Conservation (phyloP, 1,284 basidiomycete genomes). For the Moesziomyces sp. region DNA sequence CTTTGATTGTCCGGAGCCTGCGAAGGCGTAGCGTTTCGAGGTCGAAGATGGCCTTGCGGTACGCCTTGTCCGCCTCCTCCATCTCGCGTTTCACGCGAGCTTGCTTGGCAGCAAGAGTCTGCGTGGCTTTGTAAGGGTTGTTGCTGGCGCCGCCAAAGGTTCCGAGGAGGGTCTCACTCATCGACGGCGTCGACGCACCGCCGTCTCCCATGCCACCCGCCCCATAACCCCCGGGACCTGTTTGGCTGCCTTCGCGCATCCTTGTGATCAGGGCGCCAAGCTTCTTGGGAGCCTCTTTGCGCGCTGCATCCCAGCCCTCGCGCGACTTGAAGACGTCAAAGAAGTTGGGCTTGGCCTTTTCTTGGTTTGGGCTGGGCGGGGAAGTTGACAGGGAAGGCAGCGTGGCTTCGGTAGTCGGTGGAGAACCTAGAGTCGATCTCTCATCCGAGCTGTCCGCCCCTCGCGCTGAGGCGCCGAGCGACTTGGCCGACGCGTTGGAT, state of each 20-base stretch:
- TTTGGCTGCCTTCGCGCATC: conserved; percentile 58
- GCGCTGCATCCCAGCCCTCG: conserved; percentile 61
- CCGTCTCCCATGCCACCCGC: conserved; percentile 13
- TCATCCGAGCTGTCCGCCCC: conserved; percentile 32
- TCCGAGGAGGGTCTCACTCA: conserved; percentile 29
- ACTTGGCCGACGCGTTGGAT: conserved; percentile 27
- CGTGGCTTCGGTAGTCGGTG: conserved; percentile 17
- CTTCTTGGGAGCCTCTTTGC: conserved; percentile 64
- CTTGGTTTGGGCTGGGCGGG: conserved; percentile 26
- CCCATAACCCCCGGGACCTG: conserved; percentile 9
- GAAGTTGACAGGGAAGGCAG: conserved; percentile 17
- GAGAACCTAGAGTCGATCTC: conserved; percentile 29
- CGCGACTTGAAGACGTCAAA: conserved; percentile 59
- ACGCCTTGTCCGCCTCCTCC: conserved; percentile 80
- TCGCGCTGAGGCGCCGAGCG: conserved; percentile 12
- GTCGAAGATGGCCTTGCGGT: conserved; percentile 90
- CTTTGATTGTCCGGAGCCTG: conserved; percentile 82
- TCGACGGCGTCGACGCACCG: conserved; percentile 17
- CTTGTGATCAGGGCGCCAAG: conserved; percentile 61
- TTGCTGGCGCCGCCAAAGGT: conserved; percentile 27
- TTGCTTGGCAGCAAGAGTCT: conserved; percentile 56
- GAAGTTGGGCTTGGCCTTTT: conserved; percentile 45
- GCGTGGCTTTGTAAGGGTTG: conserved; percentile 41
- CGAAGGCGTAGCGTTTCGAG: conserved; percentile 85
- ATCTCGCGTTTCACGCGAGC: conserved; percentile 61